Percentiles rank a stretch among this genome's conserved stretches.
phyloP scores from a whole-genome alignment of 2,329 filamentous ascomycete species.

The Ambrosiella xylebori region DNA sequence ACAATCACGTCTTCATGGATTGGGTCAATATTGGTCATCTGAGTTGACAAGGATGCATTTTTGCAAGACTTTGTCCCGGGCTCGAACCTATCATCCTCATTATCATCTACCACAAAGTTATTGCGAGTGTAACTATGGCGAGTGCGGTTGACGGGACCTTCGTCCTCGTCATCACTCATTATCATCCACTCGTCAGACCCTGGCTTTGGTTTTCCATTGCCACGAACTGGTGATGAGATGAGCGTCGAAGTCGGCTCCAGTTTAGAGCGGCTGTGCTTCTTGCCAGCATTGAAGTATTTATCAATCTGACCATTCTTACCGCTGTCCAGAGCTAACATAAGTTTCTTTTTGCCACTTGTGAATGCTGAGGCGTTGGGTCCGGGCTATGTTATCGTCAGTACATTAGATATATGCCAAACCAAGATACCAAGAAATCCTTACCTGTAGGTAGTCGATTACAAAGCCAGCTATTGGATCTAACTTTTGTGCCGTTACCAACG shows the following conservation, averaged over 20 bases:
- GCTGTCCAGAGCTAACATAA: constrained; percentile 26
- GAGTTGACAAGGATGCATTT: neutral
- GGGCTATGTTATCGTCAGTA: constrained; percentile 17
- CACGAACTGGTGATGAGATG: constrained; percentile 34
- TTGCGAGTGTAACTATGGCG: neutral
- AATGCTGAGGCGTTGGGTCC: constrained; percentile 28
- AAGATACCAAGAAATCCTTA: constrained; percentile 18
- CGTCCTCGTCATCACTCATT: constrained; percentile 23
- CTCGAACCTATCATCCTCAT: constrained; percentile 27
- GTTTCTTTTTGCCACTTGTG: constrained; percentile 26
- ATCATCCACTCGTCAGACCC: constrained; percentile 24
- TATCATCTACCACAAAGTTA: constrained; percentile 18
- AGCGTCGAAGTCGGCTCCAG: constrained; percentile 26
- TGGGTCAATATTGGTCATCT: constrained; percentile 31
- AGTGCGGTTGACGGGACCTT: constrained; percentile 13
- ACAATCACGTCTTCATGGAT: constrained; percentile 47
- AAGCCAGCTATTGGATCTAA: constrained; percentile 46
- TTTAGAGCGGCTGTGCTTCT: constrained; percentile 22
- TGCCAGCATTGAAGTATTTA: neutral
- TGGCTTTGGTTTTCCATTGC: constrained; percentile 11
- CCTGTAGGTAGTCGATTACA: constrained; percentile 54
- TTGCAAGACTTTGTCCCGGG: constrained; percentile 15
- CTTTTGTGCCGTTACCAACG: constrained; percentile 49
- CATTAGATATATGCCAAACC: neutral
- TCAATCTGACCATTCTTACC: constrained; percentile 16